These are phyloP conservation scores for Scheffersomyces lignicola DNA, from an alignment of 1,139 yeast genomes.

Conservation along the genomic window DNA sequence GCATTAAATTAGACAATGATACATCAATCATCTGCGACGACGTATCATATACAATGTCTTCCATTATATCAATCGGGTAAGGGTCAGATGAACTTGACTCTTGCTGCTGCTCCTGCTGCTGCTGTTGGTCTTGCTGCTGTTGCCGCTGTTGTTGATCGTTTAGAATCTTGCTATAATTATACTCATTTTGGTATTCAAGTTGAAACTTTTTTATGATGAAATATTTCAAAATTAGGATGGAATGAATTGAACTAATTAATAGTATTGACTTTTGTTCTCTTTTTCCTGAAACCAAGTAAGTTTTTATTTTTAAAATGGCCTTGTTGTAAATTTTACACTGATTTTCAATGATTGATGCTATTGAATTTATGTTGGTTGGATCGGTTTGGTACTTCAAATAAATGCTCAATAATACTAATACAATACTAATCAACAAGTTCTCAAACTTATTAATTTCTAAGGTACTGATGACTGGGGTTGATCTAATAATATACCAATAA, in stretches of 20 bases:
- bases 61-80: slow-evolving; percentile 12
- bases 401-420: slow-evolving; percentile 25
- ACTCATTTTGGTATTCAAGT: slow-evolving; percentile 7
- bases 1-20: slow-evolving; percentile 11
- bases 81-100: neutral
- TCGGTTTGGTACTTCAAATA: slow-evolving; percentile 11
- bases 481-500: slow-evolving; percentile 21
- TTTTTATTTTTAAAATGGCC: slow-evolving; percentile 20
- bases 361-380: slow-evolving; percentile 16
- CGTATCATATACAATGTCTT: slow-evolving; percentile 16
- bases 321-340: slow-evolving; percentile 35
- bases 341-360: slow-evolving; percentile 34
- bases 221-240: slow-evolving; percentile 32
- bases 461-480: slow-evolving; percentile 3
- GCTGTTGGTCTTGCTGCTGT: neutral
- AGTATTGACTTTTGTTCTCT: slow-evolving; percentile 19
- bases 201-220: slow-evolving; percentile 21
- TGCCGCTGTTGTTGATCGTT: neutral
- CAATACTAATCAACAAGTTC: slow-evolving; percentile 30
- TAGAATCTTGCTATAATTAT: slow-evolving; percentile 1
- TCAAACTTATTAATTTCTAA: slow-evolving; percentile 14
- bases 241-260: slow-evolving; percentile 29
- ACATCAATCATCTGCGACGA: slow-evolving; percentile 1
- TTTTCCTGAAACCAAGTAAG: slow-evolving; percentile 10
- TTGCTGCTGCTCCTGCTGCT: neutral